phyloP scores from a whole-genome alignment of 257 asterid species.

The Leonotis leonurus region DNA sequence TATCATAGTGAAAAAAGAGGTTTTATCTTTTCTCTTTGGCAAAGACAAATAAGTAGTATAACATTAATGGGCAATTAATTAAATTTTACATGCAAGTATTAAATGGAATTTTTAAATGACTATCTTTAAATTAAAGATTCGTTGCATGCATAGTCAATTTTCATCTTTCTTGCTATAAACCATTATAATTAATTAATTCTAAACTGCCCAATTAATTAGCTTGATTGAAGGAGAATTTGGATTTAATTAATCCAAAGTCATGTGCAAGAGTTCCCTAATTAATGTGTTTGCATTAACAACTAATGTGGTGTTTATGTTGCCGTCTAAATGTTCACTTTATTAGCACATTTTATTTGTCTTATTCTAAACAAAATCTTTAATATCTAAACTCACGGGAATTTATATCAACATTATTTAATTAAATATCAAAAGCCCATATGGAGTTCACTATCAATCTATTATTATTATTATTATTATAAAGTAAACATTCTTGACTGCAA shows the following conservation, averaged over 20 bases:
- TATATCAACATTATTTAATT: slow-evolving; percentile 7
- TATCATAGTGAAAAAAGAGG: too few species aligned
- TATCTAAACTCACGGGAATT: slow-evolving; percentile 44
- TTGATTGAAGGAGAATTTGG: slow-evolving; percentile 10
- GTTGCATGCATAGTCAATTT: too few species aligned
- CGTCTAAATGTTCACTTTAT: slow-evolving; percentile 52
- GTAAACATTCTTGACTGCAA: slow-evolving; percentile 34
- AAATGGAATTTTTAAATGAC: too few species aligned
- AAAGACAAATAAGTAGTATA: too few species aligned
- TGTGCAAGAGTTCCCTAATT: slow-evolving; percentile 54
- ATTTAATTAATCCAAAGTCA: slow-evolving; percentile 25
- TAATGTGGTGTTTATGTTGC: slow-evolving; percentile 66
- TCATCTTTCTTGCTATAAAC: neutral
- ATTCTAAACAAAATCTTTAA: neutral
- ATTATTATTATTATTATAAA: neutral
- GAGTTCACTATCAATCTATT: slow-evolving; percentile 18
- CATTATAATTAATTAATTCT: neutral
- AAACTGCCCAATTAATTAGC: slow-evolving; percentile 26
- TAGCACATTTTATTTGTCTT: slow-evolving; percentile 61
- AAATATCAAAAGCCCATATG: slow-evolving; percentile 10
- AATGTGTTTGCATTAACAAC: slow-evolving; percentile 33
- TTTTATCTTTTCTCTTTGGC: too few species aligned
- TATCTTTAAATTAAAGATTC: too few species aligned
- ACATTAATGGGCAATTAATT: too few species aligned
- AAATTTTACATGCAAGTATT: too few species aligned